Percentiles rank a stretch among this genome's conserved stretches.
Evolutionary conservation across 2,329 filamentous ascomycete genomes (phyloP).

Genomic region (Penicillium expansum): DNA sequence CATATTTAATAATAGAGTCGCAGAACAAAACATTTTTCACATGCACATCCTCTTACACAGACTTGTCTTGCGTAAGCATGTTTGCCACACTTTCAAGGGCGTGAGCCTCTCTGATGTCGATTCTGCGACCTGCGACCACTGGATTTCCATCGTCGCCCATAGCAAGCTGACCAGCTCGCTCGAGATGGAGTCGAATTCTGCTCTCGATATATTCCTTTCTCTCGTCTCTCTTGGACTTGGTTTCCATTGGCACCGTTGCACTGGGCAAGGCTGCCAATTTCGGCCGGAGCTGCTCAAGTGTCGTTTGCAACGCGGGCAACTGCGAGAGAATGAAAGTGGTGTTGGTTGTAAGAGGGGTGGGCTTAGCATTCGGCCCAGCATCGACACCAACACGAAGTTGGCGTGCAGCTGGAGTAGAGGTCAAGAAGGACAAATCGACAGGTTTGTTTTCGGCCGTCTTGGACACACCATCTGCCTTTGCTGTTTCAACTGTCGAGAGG

Average conservation of each 20-base stretch:
- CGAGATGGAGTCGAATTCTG: conserved; percentile 72
- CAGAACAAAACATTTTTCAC: not conserved
- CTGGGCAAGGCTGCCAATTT: conserved; percentile 53
- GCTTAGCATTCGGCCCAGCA: conserved; percentile 34
- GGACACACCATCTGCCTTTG: conserved; percentile 18
- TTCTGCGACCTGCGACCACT: conserved; percentile 39
- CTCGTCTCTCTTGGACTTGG: conserved; percentile 63
- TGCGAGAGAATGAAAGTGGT: conserved; percentile 75
- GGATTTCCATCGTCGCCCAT: conserved; percentile 34
- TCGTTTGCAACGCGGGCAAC: conserved; percentile 70
- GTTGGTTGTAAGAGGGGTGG: conserved; percentile 45
- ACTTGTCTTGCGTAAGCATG: conserved; percentile 34
- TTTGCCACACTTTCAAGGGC: conserved; percentile 41
- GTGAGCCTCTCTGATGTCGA: conserved; percentile 41
- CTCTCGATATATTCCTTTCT: conserved; percentile 79
- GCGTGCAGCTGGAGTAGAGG: conserved; percentile 48
- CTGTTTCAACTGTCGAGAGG: conserved; percentile 40
- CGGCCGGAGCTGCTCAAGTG: conserved; percentile 66
- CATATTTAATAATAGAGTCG: conserved; percentile 7
- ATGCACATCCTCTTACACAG: conserved; percentile 4
- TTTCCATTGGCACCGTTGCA: conserved; percentile 37
- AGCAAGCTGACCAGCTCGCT: conserved; percentile 49
- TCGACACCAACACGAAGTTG: conserved; percentile 46
- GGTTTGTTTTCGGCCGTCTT: conserved; percentile 20
- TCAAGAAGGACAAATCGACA: conserved; percentile 56